A percentile compares a stretch with the other conserved stretches of the same genome.
phyloP scores from a whole-genome alignment of 2,329 filamentous ascomycete species.

The Acrocalymma vagum region DNA sequence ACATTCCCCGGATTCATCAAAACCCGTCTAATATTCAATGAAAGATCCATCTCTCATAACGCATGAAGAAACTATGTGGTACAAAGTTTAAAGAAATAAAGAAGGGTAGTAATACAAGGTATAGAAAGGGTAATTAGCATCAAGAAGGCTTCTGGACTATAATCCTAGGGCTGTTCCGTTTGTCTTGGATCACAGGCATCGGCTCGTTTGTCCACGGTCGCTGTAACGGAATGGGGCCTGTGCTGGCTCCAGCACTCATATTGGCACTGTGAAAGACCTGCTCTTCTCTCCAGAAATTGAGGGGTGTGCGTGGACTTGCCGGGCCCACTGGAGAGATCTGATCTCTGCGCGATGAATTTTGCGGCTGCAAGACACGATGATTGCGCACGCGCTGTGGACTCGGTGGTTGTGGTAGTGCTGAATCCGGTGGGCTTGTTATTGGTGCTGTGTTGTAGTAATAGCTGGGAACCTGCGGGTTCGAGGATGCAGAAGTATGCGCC shows the following conservation, averaged over 20 bases:
- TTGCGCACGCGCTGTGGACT: conserved; percentile 23
- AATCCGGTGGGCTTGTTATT: conserved; percentile 1
- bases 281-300: conserved; percentile 23
- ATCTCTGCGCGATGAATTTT: conserved; percentile 21
- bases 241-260: conserved; percentile 5
- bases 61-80: no score
- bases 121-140: neutral
- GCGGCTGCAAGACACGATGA: conserved; percentile 20
- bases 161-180: conserved; percentile 18
- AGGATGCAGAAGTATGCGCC: neutral
- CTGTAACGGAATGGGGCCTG: conserved; percentile 1
- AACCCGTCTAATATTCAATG: no score
- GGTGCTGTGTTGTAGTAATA: conserved; percentile 14
- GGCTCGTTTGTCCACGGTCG: conserved; percentile 5
- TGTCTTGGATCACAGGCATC: conserved; percentile 13
- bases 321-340: conserved; percentile 21
- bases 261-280: no score
- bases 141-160: conserved; percentile 10
- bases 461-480: conserved; percentile 7
- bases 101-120: conserved; percentile 2
- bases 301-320: conserved; percentile 14
- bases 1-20: no score
- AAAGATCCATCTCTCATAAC: no score
- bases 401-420: conserved; percentile 7
- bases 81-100: neutral